Evolutionary conservation across 169 alveolate genomes (phyloP), one percentile per base, ranked within the genome.

Genomic region (Toxoplasma gondii): DNA sequence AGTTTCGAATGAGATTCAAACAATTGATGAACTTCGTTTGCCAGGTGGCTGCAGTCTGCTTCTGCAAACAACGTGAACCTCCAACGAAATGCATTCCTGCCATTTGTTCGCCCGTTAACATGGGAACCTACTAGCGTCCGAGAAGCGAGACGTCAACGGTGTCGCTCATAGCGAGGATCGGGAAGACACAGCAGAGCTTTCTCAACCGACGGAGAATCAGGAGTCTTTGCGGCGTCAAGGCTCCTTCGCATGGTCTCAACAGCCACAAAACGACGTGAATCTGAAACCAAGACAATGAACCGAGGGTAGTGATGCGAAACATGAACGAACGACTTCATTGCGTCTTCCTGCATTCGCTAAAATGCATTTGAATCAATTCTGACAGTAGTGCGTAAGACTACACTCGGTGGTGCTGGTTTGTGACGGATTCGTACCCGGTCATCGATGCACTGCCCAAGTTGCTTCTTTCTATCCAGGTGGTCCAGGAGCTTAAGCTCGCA

Each of bases 401-500:
- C 27, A 49, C 58, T 49, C 58, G 58, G 4, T 5, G 12, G 27
- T 0, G 22, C 58, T 49, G 58, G 27, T 49, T 49, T 17, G 0
- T 0, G 58, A 17, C 58, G n/a, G 78, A 19, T 19, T 64, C 78
- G 16, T 7, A 82, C 88, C 64, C 88, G 54, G 17, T 82, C 64
- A 36, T 82, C 88, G 4, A 45, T 43, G 53, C 54, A 38, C 38
- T 36, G 67, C 19, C 64, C 67, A 16, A 29, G 10, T 19, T 82
- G 88, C 38, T 82, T 82, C 67, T 39, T 82, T 24, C 64, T 82
- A 17, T 44, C 64, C 31, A 41, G 29, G 64, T 82, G 41, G n/a
- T 82, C 88, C n/a, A 82, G 39, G 45, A 82, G 88, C 88, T 82
- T 82, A 34, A 82, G n/a, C 64, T 82, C 67, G 64, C 88, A 82